Percentiles rank a stretch among this genome's conserved stretches.
These are phyloP conservation scores for Monosporascus sp. DNA, from an alignment of 2,329 filamentous ascomycete genomes.

Conservation along the genomic window DNA sequence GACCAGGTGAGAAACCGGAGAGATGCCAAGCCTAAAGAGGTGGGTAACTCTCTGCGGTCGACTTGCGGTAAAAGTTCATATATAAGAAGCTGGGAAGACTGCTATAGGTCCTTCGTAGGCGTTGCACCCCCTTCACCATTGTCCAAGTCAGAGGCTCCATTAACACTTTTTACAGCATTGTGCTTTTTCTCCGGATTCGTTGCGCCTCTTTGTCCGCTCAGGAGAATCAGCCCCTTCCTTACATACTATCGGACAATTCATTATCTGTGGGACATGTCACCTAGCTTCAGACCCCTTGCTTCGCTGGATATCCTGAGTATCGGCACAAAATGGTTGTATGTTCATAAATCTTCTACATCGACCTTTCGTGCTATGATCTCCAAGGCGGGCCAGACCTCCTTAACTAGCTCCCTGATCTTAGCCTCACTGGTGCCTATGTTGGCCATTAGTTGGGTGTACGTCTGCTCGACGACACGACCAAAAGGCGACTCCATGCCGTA, in stretches of 20 bases:
- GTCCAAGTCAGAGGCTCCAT: background rate
- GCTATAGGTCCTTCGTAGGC: too few species aligned
- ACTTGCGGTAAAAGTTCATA: too few species aligned
- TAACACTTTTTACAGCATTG: background rate
- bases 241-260: too few species aligned
- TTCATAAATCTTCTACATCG: conserved; percentile 9
- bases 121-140: too few species aligned
- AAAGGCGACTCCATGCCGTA: conserved; percentile 19
- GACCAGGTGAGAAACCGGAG: too few species aligned
- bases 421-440: conserved; percentile 12
- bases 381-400: conserved; percentile 13
- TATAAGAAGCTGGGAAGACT: too few species aligned
- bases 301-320: too few species aligned
- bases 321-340: background rate
- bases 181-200: background rate
- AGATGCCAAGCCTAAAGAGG: too few species aligned
- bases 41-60: too few species aligned
- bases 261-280: too few species aligned
- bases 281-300: too few species aligned
- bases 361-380: conserved; percentile 14
- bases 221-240: background rate
- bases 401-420: conserved; percentile 14
- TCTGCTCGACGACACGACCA: conserved; percentile 16
- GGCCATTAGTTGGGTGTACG: conserved; percentile 20
- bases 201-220: background rate